phyloP scores from a whole-genome alignment of 805 yeast species.

The Metschnikowia hibisci region DNA sequence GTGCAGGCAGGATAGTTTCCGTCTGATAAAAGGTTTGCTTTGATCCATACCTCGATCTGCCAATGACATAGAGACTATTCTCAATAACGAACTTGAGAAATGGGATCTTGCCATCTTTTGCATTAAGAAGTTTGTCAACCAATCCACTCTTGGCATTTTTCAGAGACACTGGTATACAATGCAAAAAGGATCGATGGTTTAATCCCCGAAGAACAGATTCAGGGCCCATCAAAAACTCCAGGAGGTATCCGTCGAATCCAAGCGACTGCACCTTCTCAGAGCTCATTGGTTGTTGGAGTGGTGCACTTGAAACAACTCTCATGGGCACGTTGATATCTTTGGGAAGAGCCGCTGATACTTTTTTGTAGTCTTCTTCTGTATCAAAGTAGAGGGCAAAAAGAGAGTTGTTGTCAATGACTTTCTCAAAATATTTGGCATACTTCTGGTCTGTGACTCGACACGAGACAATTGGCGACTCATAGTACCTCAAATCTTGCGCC shows the following conservation, averaged over 20 bases:
- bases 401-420: slow-evolving; percentile 50
- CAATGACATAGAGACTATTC: slow-evolving; percentile 46
- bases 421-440: slow-evolving; percentile 55
- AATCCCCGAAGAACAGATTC: slow-evolving; percentile 66
- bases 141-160: slow-evolving; percentile 39
- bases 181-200: slow-evolving; percentile 46
- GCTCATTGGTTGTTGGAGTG: slow-evolving; percentile 16
- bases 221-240: slow-evolving; percentile 75
- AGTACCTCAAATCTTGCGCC: slow-evolving; percentile 41
- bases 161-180: slow-evolving; percentile 60
- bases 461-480: slow-evolving; percentile 72
- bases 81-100: slow-evolving; percentile 62
- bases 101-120: slow-evolving; percentile 36
- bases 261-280: slow-evolving; percentile 33
- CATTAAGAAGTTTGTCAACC: slow-evolving; percentile 33
- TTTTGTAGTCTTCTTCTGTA: slow-evolving; percentile 46
- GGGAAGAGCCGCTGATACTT: slow-evolving; percentile 37
- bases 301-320: slow-evolving; percentile 40
- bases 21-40: slow-evolving; percentile 47
- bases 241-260: slow-evolving; percentile 80
- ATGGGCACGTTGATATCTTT: slow-evolving; percentile 48
- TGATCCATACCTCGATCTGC: slow-evolving; percentile 61
- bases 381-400: slow-evolving; percentile 62
- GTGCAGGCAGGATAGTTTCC: slow-evolving; percentile 28
- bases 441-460: slow-evolving; percentile 49